These are phyloP conservation scores for Plectranthus barbatus DNA, from an alignment of 257 asterid species.

Conservation along the genomic window DNA sequence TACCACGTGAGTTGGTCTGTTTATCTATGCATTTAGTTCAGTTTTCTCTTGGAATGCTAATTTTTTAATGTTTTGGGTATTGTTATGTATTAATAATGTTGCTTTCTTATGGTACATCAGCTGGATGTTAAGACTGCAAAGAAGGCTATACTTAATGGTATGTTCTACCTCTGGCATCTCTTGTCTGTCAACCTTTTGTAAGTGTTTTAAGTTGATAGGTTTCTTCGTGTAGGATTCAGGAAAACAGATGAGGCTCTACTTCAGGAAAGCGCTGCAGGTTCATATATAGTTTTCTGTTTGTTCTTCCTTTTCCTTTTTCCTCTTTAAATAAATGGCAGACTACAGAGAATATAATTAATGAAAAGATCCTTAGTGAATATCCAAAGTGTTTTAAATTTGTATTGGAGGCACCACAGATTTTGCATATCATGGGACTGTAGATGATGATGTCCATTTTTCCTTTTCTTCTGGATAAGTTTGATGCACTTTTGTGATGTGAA, in stretches of 20 bases:
- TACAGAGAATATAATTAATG: not conserved
- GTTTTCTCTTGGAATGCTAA: not conserved
- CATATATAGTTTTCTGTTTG: conserved; percentile 7
- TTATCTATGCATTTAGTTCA: conserved; percentile 29
- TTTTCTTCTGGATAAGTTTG: not conserved
- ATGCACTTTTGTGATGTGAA: conserved; percentile 1
- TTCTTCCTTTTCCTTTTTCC: not conserved
- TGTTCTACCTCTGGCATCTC: not conserved
- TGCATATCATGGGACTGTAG: not conserved
- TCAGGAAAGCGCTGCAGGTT: conserved; percentile 73
- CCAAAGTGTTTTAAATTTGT: not conserved
- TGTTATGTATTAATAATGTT: conserved; percentile 3
- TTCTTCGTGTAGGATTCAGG: conserved; percentile 46
- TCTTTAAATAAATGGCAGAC: not conserved
- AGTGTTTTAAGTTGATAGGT: not conserved
- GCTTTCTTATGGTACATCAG: conserved; percentile 37
- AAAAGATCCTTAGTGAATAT: not conserved
- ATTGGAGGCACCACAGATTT: not conserved
- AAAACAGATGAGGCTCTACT: conserved; percentile 78
- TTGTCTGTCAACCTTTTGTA: not conserved
- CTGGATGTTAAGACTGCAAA: conserved; percentile 74
- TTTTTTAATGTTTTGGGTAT: conserved; percentile 1
- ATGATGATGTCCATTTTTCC: not conserved
- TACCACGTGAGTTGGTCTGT: conserved; percentile 99
- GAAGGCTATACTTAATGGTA: conserved; percentile 81